Conservation (phyloP, 2,329 filamentous ascomycete genomes). For the Cladosporium velox region DNA sequence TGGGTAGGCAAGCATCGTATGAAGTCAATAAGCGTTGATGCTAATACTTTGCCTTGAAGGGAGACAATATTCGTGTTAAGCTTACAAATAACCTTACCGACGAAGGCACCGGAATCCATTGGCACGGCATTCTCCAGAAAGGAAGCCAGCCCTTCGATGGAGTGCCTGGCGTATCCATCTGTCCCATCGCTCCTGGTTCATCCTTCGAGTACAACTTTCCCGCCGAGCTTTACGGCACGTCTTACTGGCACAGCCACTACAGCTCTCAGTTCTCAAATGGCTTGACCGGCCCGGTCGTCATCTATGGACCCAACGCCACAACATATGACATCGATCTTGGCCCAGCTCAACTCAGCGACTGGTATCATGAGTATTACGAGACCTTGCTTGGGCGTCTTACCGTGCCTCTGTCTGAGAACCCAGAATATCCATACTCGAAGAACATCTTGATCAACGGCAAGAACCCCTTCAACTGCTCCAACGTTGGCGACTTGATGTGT, state of each 20-base stretch:
- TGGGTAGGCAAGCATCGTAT: conserved; percentile 30
- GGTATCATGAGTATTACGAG: conserved; percentile 25
- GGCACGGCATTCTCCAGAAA: conserved; percentile 43
- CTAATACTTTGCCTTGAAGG: conserved; percentile 22
- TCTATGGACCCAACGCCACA: conserved; percentile 34
- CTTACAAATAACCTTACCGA: conserved; percentile 40
- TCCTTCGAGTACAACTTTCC: conserved; percentile 44
- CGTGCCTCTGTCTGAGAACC: conserved; percentile 11
- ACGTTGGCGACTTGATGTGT: conserved; percentile 21
- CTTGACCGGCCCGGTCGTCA: conserved; percentile 34
- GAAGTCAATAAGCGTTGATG: too few species aligned
- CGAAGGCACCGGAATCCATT: conserved; percentile 45
- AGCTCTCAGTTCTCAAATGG: conserved; percentile 33
- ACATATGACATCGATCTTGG: conserved; percentile 36
- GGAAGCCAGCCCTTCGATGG: conserved; percentile 44
- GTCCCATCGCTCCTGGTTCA: conserved; percentile 45
- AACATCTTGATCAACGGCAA: conserved; percentile 40
- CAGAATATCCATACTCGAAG: conserved; percentile 28
- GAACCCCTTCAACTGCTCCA: conserved; percentile 34
- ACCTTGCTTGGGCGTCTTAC: not conserved
- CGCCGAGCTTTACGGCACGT: conserved; percentile 40
- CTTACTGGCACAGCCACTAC: conserved; percentile 44
- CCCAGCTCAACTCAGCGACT: conserved; percentile 26
- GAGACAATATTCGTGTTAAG: conserved; percentile 39
- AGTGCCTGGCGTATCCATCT: conserved; percentile 44